Evolutionary conservation across 179 eudicot species (phyloP), one percentile per base, ranked within the genome.

Genomic region (Camellia oleifera): DNA sequence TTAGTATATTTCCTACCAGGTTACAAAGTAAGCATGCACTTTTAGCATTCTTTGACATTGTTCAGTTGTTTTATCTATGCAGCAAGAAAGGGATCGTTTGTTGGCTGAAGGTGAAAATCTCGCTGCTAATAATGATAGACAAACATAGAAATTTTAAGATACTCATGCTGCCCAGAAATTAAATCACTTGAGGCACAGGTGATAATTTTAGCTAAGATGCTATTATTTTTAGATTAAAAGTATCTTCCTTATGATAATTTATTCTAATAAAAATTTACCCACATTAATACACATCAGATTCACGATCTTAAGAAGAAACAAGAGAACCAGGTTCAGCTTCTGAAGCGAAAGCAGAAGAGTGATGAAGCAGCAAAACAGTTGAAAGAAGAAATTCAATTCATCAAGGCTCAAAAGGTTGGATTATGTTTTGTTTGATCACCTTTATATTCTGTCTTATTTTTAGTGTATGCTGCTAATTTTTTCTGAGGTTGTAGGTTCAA

Each of bases 331-430:
- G 98, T 94, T 82, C 99, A 94, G 56, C 86, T 95, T 74, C 75
- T 92, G 76, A 95, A 94, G 88, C 98, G 94, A 87, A 95, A 95
- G 83, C 99, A 94, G 81, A 95, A 90, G 87, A 95, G 99, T 88
- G 99, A 95, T 76, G 99, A 91, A 83, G 99, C 98, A 72, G 96
- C 99, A 60, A 95, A 85, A 82, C 89, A 93, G 32, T 87, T 95
- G 85, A 97, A 94, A 89, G 95, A 93, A 72, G 99, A 64, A 63
- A 64, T 64, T 20, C 68, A 64, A 23, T 64, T 64, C 68, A 64
- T 64, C 68, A 64, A 64, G 68, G 68, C 68, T 7, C 40, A 64
- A 64, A 23, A 64, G 68, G 68, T 64, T 64, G 68, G 68, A 64
- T 18, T 64, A 64, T 64, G 68, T 20, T 23, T 63, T 64, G 68